phyloP scores from a whole-genome alignment of 352 stramenopile species.

The Phytophthora palmivora region DNA sequence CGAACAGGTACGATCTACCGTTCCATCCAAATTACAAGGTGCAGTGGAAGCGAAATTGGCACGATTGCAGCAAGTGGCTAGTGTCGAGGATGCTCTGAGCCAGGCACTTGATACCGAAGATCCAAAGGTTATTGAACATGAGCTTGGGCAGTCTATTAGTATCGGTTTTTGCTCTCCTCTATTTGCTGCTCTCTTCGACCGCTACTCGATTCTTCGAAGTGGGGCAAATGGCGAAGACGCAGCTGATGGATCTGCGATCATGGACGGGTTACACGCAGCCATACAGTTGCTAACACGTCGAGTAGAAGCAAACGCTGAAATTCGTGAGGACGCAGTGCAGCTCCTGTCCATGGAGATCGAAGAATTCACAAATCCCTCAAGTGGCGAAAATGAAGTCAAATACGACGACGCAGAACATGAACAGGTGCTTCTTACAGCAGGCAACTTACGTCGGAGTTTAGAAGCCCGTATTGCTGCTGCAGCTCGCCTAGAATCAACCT shows the following conservation, averaged over 20 bases:
- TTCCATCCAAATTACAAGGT: slow-evolving; percentile 33
- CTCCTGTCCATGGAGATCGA: slow-evolving; percentile 62
- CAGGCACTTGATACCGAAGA: slow-evolving; percentile 42
- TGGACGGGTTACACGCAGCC: slow-evolving; percentile 56
- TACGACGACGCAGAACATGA: slow-evolving; percentile 46
- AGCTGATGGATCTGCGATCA: slow-evolving; percentile 15
- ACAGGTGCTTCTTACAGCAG: slow-evolving; percentile 48
- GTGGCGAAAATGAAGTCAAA: slow-evolving; percentile 28
- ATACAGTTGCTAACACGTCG: slow-evolving; percentile 66
- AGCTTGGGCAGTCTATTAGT: slow-evolving; percentile 59
- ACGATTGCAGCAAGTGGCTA: slow-evolving; percentile 53
- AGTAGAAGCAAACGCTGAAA: slow-evolving; percentile 57
- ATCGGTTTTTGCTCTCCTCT: slow-evolving; percentile 61
- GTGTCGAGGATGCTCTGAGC: slow-evolving; percentile 45
- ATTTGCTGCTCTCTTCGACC: slow-evolving; percentile 60
- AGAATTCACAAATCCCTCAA: slow-evolving; percentile 44
- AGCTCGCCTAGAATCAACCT: slow-evolving; percentile 57
- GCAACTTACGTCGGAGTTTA: slow-evolving; percentile 54
- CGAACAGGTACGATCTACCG: slow-evolving; percentile 20
- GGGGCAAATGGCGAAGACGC: slow-evolving; percentile 20
- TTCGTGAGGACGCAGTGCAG: slow-evolving; percentile 65
- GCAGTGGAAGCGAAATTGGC: slow-evolving; percentile 52
- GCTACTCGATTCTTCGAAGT: slow-evolving; percentile 42
- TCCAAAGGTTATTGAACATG: slow-evolving; percentile 52
- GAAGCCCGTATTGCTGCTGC: slow-evolving; percentile 57